Percentiles rank a stretch among this genome's conserved stretches.
phyloP scores from a whole-genome alignment of 352 stramenopile species.

The Globisporangium carolinianum region DNA sequence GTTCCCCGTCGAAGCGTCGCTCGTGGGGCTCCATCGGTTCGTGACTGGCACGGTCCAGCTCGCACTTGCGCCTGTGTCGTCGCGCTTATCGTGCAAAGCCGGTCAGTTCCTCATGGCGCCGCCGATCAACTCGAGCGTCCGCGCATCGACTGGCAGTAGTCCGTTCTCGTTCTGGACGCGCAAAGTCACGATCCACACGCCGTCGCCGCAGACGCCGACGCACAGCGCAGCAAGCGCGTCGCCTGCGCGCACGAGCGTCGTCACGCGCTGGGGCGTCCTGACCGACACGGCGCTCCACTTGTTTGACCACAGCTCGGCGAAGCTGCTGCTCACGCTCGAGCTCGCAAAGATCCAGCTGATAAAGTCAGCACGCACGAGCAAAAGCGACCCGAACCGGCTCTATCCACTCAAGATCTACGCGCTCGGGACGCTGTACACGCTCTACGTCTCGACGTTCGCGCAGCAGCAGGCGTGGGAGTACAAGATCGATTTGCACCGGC shows the following conservation, averaged over 20 bases:
- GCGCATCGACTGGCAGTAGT: slow-evolving; percentile 16
- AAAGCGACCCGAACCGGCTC: slow-evolving; percentile 44
- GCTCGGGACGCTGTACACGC: slow-evolving; percentile 55
- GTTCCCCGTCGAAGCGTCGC: slow-evolving; percentile 66
- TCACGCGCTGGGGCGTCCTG: slow-evolving; percentile 72
- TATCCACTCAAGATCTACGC: slow-evolving; percentile 74
- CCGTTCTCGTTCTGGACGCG: slow-evolving; percentile 65
- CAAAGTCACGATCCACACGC: slow-evolving; percentile 29
- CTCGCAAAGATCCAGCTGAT: slow-evolving; percentile 78
- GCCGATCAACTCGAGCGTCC: slow-evolving; percentile 19
- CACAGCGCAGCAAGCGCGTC: slow-evolving; percentile 39
- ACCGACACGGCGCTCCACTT: slow-evolving; percentile 76
- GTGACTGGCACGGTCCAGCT: slow-evolving; percentile 53
- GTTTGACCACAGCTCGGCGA: slow-evolving; percentile 71
- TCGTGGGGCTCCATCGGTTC: slow-evolving; percentile 63
- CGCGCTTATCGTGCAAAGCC: slow-evolving; percentile 56
- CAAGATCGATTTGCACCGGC: slow-evolving; percentile 68
- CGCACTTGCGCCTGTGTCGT: slow-evolving; percentile 48
- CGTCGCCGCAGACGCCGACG: slow-evolving; percentile 32
- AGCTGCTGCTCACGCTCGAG: slow-evolving; percentile 61
- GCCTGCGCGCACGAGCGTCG: slow-evolving; percentile 39
- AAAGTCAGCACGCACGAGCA: slow-evolving; percentile 28
- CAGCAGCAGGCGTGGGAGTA: slow-evolving; percentile 80
- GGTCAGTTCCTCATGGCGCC: slow-evolving; percentile 69
- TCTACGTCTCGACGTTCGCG: slow-evolving; percentile 69